A percentile compares a stretch with the other conserved stretches of the same genome.
These are phyloP conservation scores for Medicago arabica DNA, from an alignment of 306 rosid genomes.

Conservation along the genomic window DNA sequence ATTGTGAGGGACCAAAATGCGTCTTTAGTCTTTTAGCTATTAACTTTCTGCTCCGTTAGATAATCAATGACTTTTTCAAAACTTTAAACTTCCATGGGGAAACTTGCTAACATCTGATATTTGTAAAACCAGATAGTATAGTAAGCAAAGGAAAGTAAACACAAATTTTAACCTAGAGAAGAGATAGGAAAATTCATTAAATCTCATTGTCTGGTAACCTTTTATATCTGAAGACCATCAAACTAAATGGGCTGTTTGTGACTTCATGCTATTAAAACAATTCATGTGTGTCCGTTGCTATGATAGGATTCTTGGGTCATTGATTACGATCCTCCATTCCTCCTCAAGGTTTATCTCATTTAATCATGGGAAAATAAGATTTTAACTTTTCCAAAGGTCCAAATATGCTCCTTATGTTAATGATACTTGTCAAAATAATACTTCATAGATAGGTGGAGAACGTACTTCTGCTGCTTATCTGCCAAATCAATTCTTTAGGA, in stretches of 20 bases:
- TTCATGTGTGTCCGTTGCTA: background rate
- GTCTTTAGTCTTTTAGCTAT: conserved; percentile 4
- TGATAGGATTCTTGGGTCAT: conserved; percentile 9
- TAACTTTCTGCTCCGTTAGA: conserved; percentile 15
- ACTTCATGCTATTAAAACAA: conserved; percentile 4
- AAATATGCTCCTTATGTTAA: background rate
- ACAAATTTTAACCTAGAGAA: conserved; percentile 14
- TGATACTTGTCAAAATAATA: conserved; percentile 18
- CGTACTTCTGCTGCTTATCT: background rate
- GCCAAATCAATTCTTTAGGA: background rate
- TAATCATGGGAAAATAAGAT: background rate
- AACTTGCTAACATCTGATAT: conserved; percentile 10
- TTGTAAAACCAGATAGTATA: conserved; percentile 12
- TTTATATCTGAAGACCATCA: conserved; percentile 16
- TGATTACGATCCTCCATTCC: background rate
- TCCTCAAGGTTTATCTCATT: conserved; percentile 19
- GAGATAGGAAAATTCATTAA: background rate
- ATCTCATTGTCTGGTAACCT: background rate
- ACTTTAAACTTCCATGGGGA: background rate
- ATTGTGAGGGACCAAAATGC: too few species aligned
- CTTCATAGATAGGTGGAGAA: conserved; percentile 5
- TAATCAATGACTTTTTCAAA: conserved; percentile 5
- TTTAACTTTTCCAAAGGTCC: conserved; percentile 5
- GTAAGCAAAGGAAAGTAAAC: background rate
- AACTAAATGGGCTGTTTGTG: background rate